Evolutionary conservation across 805 yeast genomes (phyloP), one percentile per base, ranked within the genome.

Genomic region (Lachancea fermentati): DNA sequence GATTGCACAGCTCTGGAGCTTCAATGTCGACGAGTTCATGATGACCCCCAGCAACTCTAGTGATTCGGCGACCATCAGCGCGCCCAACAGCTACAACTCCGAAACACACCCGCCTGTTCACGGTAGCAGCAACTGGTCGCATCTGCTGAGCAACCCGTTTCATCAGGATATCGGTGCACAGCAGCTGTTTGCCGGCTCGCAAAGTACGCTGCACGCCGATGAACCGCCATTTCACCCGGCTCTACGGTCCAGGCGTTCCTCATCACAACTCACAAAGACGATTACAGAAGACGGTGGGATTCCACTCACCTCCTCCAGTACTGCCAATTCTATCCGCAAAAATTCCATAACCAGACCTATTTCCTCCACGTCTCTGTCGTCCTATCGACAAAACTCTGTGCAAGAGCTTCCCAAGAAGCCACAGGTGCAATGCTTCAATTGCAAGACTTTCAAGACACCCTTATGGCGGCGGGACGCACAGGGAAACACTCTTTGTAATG

Each of bases 401-500:
- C 36, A 32, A 30, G 43, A 40, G 28, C 15, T 40, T 19, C 39
- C 40, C 11, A 51, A 48, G 36, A 63, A 63, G 37, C 62, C 60
- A 8, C 67, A 62, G 6, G 61, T 64, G 5, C 67, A 65, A 34
- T 91, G 97, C 63, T 80, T 91, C 13, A 91, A 91, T 63, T 91
- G 98, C 63, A 81, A 83, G 54, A 91, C 98, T 0, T 78, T 75
- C 47, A 88, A 94, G 13, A 91, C 98, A 0, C 98, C 98, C 1
- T 63, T 91, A 13, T 91, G 98, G 98, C 71, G 98, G 51, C 72
- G 97, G 36, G 86, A 87, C 52, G 88, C 95, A 0, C 85, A 85
- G 44, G 97, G 97, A 2, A 82, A 85, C 54, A 94, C 96, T 0
- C 67, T 91, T 44, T 91, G 97, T 66, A 91, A 91, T 62, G 97